Evolutionary conservation across 345 rosid species (phyloP).

Genomic region (Ceriops zippeliana): DNA sequence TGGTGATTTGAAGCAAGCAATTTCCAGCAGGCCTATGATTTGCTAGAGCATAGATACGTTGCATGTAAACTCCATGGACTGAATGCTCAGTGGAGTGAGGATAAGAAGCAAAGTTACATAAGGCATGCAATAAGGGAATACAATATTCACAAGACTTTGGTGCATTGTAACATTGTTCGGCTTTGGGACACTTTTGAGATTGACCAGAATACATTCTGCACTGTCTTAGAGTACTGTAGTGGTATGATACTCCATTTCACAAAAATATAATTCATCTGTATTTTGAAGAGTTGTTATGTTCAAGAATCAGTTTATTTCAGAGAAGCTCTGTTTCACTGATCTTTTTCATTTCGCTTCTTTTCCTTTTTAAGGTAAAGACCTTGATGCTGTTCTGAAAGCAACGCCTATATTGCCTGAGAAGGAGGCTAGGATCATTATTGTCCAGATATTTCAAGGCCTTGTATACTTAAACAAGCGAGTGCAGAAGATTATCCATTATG

Average conservation of each 20-base stretch:
- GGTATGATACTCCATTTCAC: slow-evolving; percentile 41
- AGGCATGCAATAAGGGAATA: slow-evolving; percentile 95
- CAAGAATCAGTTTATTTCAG: not conserved
- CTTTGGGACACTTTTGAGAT: slow-evolving; percentile 99
- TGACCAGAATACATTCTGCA: slow-evolving; percentile 94
- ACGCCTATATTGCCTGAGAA: slow-evolving; percentile 91
- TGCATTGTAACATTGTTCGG: slow-evolving; percentile 94
- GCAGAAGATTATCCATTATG: slow-evolving; percentile 95
- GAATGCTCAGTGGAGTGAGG: slow-evolving; percentile 99
- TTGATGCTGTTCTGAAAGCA: slow-evolving; percentile 94
- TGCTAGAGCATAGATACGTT: slow-evolving; percentile 91
- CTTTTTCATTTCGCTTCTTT: slow-evolving; percentile 7
- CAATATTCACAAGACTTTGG: slow-evolving; percentile 94
- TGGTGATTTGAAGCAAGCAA: slow-evolving; percentile 63
- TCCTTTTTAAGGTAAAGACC: slow-evolving; percentile 75
- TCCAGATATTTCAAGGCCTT: slow-evolving; percentile 97
- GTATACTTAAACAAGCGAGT: slow-evolving; percentile 77
- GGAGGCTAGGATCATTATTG: slow-evolving; percentile 88
- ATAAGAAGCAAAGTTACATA: slow-evolving; percentile 95
- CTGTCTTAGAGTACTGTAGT: slow-evolving; percentile 91
- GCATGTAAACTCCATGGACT: slow-evolving; percentile 98
- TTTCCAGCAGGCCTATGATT: slow-evolving; percentile 96
- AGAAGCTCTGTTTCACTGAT: slow-evolving; percentile 6
- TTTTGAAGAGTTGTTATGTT: not conserved
- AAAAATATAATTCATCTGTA: slow-evolving; percentile 8